Percentiles rank a stretch among this genome's conserved stretches.
phyloP scores from a whole-genome alignment of 2,329 filamentous ascomycete species.

The Zarea fungicola region DNA sequence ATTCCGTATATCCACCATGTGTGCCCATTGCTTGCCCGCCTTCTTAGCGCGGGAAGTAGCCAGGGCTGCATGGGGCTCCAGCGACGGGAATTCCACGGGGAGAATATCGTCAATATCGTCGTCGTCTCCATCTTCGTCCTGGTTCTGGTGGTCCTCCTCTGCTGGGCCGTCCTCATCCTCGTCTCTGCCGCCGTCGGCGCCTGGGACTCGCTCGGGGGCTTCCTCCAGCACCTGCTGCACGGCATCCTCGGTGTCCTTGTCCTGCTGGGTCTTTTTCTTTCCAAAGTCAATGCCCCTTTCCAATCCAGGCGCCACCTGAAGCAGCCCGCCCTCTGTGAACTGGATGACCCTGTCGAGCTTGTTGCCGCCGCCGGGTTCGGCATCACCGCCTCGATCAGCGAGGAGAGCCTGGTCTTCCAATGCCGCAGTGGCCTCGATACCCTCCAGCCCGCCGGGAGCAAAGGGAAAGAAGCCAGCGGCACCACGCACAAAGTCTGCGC shows the following conservation, averaged over 20 bases:
- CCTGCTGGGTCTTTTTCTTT: constrained; percentile 50
- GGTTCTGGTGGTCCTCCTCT: constrained; percentile 19
- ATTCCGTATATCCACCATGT: constrained; percentile 94
- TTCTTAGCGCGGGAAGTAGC: constrained; percentile 66
- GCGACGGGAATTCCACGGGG: constrained; percentile 85
- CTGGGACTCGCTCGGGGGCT: constrained; percentile 39
- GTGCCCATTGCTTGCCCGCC: constrained; percentile 85
- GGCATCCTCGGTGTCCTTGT: constrained; percentile 61
- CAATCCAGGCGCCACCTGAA: constrained; percentile 80
- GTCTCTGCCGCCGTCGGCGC: constrained; percentile 23
- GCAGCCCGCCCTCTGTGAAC: constrained; percentile 69
- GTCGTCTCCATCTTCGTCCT: constrained; percentile 39
- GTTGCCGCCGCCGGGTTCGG: constrained; percentile 39
- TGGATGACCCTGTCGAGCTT: constrained; percentile 83
- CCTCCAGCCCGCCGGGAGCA: constrained; percentile 82
- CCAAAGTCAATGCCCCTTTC: constrained; percentile 69
- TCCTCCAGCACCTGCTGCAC: constrained; percentile 58
- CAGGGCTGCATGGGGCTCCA: constrained; percentile 78
- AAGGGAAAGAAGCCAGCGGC: constrained; percentile 94
- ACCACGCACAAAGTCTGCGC: constrained; percentile 87
- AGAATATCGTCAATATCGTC: constrained; percentile 78
- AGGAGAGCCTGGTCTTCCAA: constrained; percentile 73
- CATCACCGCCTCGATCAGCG: constrained; percentile 40
- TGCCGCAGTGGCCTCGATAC: constrained; percentile 78
- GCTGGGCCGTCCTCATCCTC: constrained; percentile 28